phyloP scores from a whole-genome alignment of 768 basidiomycete genomes.

The Tulasnella sp. region DNA sequence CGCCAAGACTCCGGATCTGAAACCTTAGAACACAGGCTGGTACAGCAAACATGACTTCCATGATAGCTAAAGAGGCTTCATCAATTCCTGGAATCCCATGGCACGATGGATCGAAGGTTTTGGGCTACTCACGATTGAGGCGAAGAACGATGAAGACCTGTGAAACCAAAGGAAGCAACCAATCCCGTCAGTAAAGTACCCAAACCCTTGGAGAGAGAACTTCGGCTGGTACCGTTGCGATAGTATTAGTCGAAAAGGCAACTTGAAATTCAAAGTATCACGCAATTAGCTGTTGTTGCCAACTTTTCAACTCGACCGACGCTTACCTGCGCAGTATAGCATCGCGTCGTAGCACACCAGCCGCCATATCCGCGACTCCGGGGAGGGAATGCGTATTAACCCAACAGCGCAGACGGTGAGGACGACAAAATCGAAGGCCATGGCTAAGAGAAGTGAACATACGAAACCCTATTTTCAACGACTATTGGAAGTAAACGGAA shows the following conservation, averaged over 20 bases:
- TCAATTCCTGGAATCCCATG: background rate
- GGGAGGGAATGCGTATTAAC: constrained; percentile 48
- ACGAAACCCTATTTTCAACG: background rate
- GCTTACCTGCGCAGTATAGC: constrained; percentile 60
- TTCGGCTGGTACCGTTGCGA: background rate
- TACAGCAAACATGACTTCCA: constrained; percentile 20
- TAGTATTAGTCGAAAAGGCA: background rate
- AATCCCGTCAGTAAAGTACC: background rate
- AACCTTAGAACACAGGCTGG: constrained; percentile 20
- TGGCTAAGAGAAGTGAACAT: constrained; percentile 39
- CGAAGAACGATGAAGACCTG: constrained; percentile 16
- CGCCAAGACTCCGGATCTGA: too few relatives aligned
- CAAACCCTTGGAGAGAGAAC: background rate
- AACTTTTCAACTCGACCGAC: too few relatives aligned
- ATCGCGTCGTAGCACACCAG: constrained; percentile 68
- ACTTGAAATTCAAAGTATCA: background rate
- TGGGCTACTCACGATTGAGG: constrained; percentile 7
- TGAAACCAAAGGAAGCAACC: background rate
- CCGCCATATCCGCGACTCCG: constrained; percentile 50
- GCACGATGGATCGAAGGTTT: background rate
- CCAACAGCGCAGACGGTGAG: constrained; percentile 59
- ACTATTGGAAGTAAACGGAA: background rate
- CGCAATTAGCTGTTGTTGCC: too few relatives aligned
- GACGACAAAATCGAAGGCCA: constrained; percentile 66
- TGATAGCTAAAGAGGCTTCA: too few relatives aligned